These are phyloP conservation scores for Halteria grandinella DNA, from an alignment of 73 alveolate genomes.

Conservation along the genomic window DNA sequence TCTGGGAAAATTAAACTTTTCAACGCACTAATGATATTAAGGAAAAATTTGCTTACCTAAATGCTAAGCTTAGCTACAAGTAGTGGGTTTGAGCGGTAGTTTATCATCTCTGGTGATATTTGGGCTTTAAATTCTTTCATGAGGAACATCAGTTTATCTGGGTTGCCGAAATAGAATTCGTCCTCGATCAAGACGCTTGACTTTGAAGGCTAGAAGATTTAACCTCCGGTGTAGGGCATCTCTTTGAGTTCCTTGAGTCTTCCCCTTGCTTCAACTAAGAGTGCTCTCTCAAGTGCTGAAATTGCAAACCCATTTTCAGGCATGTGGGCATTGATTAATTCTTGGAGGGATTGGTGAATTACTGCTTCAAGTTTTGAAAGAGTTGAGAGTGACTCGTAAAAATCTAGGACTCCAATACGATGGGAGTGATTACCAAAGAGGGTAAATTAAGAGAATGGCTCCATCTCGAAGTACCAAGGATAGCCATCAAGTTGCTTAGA, in stretches of 20 bases:
- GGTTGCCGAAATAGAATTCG: conserved; percentile 55
- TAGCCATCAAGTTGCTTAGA: conserved; percentile 67
- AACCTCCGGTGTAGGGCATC: background rate
- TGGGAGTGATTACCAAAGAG: no score
- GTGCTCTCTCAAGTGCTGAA: conserved; percentile 49
- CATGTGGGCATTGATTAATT: conserved; percentile 14
- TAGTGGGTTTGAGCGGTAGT: conserved; percentile 45
- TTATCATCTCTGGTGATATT: conserved; percentile 27
- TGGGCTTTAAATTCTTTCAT: conserved; percentile 64
- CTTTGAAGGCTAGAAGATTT: background rate
- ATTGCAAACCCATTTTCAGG: conserved; percentile 72
- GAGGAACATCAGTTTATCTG: conserved; percentile 60
- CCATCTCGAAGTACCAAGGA: conserved; percentile 65
- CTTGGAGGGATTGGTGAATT: background rate
- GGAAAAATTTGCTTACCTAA: background rate
- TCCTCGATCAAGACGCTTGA: conserved; percentile 49
- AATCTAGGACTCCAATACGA: conserved; percentile 42
- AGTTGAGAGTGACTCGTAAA: conserved; percentile 55
- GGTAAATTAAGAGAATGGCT: no score
- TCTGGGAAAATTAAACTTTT: conserved; percentile 59
- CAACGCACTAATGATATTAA: conserved; percentile 30
- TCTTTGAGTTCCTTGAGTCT: conserved; percentile 26
- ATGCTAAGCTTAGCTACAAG: conserved; percentile 56
- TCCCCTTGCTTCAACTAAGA: conserved; percentile 40
- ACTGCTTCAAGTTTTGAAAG: conserved; percentile 45